Conservation (phyloP, 768 basidiomycete genomes). For the Suillus occidentalis region DNA sequence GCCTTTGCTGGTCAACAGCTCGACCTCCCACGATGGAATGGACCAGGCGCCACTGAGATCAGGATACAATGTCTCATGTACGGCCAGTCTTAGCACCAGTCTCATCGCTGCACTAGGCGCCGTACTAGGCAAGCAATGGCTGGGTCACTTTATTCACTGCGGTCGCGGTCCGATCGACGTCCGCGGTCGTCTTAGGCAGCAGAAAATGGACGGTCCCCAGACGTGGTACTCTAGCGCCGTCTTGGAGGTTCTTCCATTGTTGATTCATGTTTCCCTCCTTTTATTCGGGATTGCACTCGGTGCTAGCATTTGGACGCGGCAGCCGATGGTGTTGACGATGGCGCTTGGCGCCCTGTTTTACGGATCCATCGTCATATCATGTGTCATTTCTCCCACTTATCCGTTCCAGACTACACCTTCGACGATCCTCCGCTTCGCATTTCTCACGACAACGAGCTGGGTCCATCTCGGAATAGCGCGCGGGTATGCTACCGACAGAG, state of each 20-base stretch:
- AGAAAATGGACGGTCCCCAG: slow-evolving; percentile 12
- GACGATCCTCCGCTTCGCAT: background rate
- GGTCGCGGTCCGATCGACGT: slow-evolving; percentile 22
- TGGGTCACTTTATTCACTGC: slow-evolving; percentile 19
- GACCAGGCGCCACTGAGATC: slow-evolving; percentile 10
- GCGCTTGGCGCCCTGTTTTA: slow-evolving; percentile 4
- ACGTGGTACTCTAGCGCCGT: slow-evolving; percentile 14
- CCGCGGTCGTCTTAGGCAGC: slow-evolving; percentile 12
- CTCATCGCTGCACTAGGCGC: slow-evolving; percentile 25
- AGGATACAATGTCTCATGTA: slow-evolving; percentile 21
- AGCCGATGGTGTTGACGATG: background rate
- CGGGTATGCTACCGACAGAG: background rate
- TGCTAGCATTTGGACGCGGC: slow-evolving; percentile 7
- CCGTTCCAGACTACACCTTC: slow-evolving; percentile 4
- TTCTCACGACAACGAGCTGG: background rate
- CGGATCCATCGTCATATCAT: background rate
- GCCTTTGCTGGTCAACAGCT: slow-evolving; percentile 5
- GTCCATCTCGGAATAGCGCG: background rate
- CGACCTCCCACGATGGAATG: slow-evolving; percentile 13
- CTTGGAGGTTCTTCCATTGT: slow-evolving; percentile 11
- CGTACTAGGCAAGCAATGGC: slow-evolving; percentile 30
- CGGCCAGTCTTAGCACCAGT: slow-evolving; percentile 20
- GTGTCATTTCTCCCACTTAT: slow-evolving; percentile 8
- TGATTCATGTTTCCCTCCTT: slow-evolving; percentile 13
- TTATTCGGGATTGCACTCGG: slow-evolving; percentile 13